A percentile compares a stretch with the other conserved stretches of the same genome.
Conservation (phyloP, 73 alveolate genomes). For the Stentor coeruleus region DNA sequence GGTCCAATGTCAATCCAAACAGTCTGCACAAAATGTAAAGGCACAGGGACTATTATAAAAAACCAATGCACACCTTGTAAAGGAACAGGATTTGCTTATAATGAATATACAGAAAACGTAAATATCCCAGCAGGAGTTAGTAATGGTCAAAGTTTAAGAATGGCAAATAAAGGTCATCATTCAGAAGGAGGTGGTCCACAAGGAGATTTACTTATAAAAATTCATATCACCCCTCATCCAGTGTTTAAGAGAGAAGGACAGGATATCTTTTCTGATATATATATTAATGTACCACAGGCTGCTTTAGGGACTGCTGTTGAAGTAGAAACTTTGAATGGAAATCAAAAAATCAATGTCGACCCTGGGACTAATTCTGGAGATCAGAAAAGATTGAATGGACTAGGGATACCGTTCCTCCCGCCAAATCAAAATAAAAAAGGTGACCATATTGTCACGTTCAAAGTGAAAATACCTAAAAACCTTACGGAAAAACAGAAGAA, state of each 20-base stretch:
- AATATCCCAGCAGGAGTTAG: slow-evolving; percentile 82
- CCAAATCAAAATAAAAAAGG: slow-evolving; percentile 57
- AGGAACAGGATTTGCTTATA: not conserved
- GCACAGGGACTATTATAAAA: slow-evolving; percentile 67
- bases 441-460: slow-evolving; percentile 43
- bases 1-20: slow-evolving; percentile 57
- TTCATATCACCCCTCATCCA: slow-evolving; percentile 24
- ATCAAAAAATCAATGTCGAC: slow-evolving; percentile 47
- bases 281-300: slow-evolving; percentile 63
- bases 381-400: slow-evolving; percentile 52
- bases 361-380: slow-evolving; percentile 81
- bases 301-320: slow-evolving; percentile 67
- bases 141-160: slow-evolving; percentile 60
- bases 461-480: slow-evolving; percentile 51
- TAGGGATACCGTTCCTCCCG: slow-evolving; percentile 53
- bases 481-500: slow-evolving; percentile 5
- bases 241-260: slow-evolving; percentile 9
- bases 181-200: slow-evolving; percentile 59
- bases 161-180: slow-evolving; percentile 68
- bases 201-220: slow-evolving; percentile 73
- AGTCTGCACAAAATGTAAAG: slow-evolving; percentile 25
- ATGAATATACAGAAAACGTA: slow-evolving; percentile 39
- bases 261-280: slow-evolving; percentile 40
- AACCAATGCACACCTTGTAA: slow-evolving; percentile 43
- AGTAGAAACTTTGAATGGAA: slow-evolving; percentile 77